phyloP scores from a whole-genome alignment of 2,329 filamentous ascomycete genomes.

The Colletotrichum endophyticum region DNA sequence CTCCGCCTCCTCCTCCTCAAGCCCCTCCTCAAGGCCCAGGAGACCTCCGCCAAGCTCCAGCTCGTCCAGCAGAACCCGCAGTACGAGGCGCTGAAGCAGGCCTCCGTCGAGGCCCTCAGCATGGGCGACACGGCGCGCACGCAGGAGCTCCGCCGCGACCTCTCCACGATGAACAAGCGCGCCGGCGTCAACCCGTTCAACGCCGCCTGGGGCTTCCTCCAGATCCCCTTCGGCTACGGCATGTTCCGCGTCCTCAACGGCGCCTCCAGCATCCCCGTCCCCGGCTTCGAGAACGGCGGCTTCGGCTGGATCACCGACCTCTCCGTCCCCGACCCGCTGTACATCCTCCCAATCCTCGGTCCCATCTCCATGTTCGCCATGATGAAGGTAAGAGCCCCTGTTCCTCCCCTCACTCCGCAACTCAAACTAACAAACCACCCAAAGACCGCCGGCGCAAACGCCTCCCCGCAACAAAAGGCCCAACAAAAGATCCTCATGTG shows the following conservation, averaged over 20 bases:
- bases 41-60: slow-evolving; percentile 66
- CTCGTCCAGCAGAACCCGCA: slow-evolving; percentile 59
- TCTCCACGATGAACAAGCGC: slow-evolving; percentile 41
- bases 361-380: slow-evolving; percentile 61
- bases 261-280: slow-evolving; percentile 82
- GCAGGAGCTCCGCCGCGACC: slow-evolving; percentile 38
- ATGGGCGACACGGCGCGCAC: slow-evolving; percentile 60
- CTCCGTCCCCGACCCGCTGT: slow-evolving; percentile 77
- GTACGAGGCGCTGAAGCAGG: slow-evolving; percentile 44
- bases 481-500: slow-evolving; percentile 48
- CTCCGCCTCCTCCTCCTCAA: slow-evolving; percentile 71
- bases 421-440: slow-evolving; percentile 16
- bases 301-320: slow-evolving; percentile 82
- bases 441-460: slow-evolving; percentile 15
- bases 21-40: slow-evolving; percentile 65
- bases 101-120: slow-evolving; percentile 54
- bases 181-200: slow-evolving; percentile 37
- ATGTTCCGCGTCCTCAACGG: slow-evolving; percentile 78
- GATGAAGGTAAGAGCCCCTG: slow-evolving; percentile 48
- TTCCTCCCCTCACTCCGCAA: not conserved
- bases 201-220: slow-evolving; percentile 43
- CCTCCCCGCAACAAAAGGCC: slow-evolving; percentile 34
- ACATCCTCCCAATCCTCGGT: slow-evolving; percentile 70
- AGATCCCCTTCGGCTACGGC: slow-evolving; percentile 76
- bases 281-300: slow-evolving; percentile 74